Conservation (phyloP, 352 stramenopile species). For the Globisporangium canariense region DNA sequence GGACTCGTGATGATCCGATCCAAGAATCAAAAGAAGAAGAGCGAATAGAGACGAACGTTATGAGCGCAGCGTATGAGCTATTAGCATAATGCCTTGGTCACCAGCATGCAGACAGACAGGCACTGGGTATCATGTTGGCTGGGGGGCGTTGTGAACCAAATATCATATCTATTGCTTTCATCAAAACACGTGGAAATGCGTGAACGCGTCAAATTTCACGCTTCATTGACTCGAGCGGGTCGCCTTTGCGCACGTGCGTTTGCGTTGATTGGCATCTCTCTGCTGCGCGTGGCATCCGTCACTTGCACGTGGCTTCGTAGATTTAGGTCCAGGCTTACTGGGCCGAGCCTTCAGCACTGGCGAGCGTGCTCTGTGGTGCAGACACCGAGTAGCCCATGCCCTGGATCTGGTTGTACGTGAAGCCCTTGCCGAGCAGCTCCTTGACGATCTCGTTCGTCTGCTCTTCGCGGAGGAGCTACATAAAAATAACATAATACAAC, state of each 20-base stretch:
- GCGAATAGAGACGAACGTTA: neutral
- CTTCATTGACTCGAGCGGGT: neutral
- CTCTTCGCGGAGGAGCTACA: conserved; percentile 73
- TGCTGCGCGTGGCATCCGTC: neutral
- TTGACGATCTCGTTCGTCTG: conserved; percentile 85
- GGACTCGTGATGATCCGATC: conserved; percentile 89
- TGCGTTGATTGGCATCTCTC: too few relatives aligned
- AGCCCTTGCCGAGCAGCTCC: conserved; percentile 77
- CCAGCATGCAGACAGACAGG: neutral
- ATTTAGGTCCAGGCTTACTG: conserved; percentile 30
- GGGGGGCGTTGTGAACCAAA: conserved; percentile 2
- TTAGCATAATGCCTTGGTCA: neutral
- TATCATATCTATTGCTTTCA: conserved; percentile 13
- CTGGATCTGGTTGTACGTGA: conserved; percentile 82
- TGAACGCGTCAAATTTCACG: neutral
- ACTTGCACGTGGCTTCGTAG: neutral
- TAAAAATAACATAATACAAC: conserved; percentile 5
- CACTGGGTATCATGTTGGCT: neutral
- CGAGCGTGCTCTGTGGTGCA: conserved; percentile 63
- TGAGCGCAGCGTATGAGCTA: neutral
- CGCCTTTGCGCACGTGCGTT: neutral
- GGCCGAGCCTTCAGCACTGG: conserved; percentile 30
- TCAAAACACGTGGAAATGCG: neutral
- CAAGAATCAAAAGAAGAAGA: conserved; percentile 70
- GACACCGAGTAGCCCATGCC: conserved; percentile 80